Base-by-base conservation (phyloP, 2,329 filamentous ascomycete genomes). In the Calonectria ilicicola region DNA sequence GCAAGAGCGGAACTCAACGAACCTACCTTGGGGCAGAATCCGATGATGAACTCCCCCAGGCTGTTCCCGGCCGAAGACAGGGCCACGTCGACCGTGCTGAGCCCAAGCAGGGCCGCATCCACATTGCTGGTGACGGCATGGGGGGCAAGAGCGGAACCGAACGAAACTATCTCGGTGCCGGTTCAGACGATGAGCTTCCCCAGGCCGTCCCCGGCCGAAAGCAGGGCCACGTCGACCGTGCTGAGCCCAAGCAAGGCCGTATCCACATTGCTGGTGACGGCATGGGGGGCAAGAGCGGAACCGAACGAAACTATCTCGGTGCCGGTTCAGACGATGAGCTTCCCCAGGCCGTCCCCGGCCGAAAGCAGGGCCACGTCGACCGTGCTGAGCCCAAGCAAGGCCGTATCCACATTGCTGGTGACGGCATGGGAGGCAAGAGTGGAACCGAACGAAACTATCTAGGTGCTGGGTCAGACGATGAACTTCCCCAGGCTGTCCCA, bases 341-440 rank as follows among this genome's bases (percentile, higher is more conserved):
- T 26, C 66, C 79, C 75, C 38, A 78, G 49, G n/a, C 72, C 10
- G 63, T 76, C 35, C 75, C 76, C 23, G 53, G 62, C 21, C 74
- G 77, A 38, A 78, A 75, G 71, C 74, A 53, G 38, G 27, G 71
- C 69, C 21, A 66, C 12, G 35, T 53, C 14, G 64, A 66, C 10
- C 64, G 49, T 23, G 12, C 32, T 15, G 46, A 49, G 15, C 46
- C 47, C 15, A 49, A 66, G 26, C 46, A 51, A 15, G 14, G n/a
- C 47, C 42, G 71, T 72, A 86, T 86, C 35, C 83, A 82, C 64
- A 89, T 89, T 67, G 87, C 84, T 2, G 91, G 91, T 29, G 89
- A 92, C 75, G 92, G 92, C 71, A 93, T 93, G 91, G 92, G 91
- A 58, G 89, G 90, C 49, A 86, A 86, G 74, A 90, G 87, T 81